Base-by-base conservation (phyloP, 2,329 filamentous ascomycete genomes). In the Clonostachys rhizophaga region DNA sequence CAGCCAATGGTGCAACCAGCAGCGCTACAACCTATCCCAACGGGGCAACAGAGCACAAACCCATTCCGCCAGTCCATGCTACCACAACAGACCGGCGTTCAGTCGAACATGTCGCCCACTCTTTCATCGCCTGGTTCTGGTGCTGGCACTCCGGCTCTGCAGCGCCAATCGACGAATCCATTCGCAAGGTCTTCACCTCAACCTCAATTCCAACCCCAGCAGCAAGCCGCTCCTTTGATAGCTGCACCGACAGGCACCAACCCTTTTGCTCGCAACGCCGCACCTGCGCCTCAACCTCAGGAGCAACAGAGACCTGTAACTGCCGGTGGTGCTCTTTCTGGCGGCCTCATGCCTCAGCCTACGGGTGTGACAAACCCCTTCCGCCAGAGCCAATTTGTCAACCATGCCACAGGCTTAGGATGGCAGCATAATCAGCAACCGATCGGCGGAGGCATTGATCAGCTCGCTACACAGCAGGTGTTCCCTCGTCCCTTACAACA, bases 311-410 rank as follows among this genome's bases (percentile, higher is more conserved):
- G 69, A n/a, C 73, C 71, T 1, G 70, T 74, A 40, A 71, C 73
- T 3, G 70, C 67, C 36, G 67, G 66, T 34, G 66, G 65, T 11
- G 63, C 76, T 43, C 24, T 30, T 30, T 30, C 24, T 4, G 36
- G 36, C 11, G 36, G 36, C 12, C 69, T 94, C 6, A 78, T 78
- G 46, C 82, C 90, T 3, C 90, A 92, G 58, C 79, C 86, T 2
- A 96, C 91, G 0, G 91, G 91, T 9, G 90, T 82, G 58, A 96
- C 91, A 3, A 99, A 99, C 59, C 94, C 94, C 1, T 97, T 97
- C 77, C 81, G 94, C 14, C 91, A 97, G 61, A 89, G 87, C 42
- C 83, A 86, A 5, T 95, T 96, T 64, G 85, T 95, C 45, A 94
- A 95, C 60, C 91, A 95, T 59, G 77, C 84, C 52, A 95, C 91